phyloP scores from a whole-genome alignment of 441 rosid genomes.

The Iberis amara region DNA sequence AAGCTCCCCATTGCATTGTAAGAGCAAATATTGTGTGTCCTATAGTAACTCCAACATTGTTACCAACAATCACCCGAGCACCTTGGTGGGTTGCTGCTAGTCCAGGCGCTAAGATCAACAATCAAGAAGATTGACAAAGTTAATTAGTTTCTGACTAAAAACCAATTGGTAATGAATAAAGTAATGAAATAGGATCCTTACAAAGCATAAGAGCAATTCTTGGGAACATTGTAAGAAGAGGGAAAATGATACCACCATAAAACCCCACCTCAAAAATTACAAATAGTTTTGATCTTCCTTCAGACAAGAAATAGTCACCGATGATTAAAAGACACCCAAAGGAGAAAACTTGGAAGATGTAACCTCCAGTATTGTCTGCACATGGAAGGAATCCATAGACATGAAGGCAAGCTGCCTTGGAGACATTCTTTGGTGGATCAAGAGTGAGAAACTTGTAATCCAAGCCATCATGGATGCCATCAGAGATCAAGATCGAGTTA shows the following conservation, averaged over 20 bases:
- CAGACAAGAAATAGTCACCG: slow-evolving; percentile 33
- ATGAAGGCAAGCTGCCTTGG: slow-evolving; percentile 26
- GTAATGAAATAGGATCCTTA: slow-evolving; percentile 14
- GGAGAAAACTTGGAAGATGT: slow-evolving; percentile 31
- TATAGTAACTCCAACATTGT: slow-evolving; percentile 28
- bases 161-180: slow-evolving; percentile 1
- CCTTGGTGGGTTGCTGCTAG: slow-evolving; percentile 25
- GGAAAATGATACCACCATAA: slow-evolving; percentile 33
- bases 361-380: slow-evolving; percentile 30
- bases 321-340: slow-evolving; percentile 32
- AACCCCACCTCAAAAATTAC: slow-evolving; percentile 30
- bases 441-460: slow-evolving; percentile 24
- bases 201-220: slow-evolving; percentile 30
- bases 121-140: not conserved
- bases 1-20: slow-evolving; percentile 38
- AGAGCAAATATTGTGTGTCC: slow-evolving; percentile 33
- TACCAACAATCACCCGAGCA: slow-evolving; percentile 27
- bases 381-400: slow-evolving; percentile 31
- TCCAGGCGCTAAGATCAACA: slow-evolving; percentile 30
- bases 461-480: slow-evolving; percentile 22
- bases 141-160: not conserved
- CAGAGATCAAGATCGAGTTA: slow-evolving; percentile 25
- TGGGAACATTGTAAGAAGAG: slow-evolving; percentile 33
- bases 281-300: slow-evolving; percentile 32
- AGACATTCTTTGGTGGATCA: slow-evolving; percentile 20